These are phyloP conservation scores for Salisapilia sapeloensis DNA, from an alignment of 352 stramenopile genomes.

Conservation along the genomic window DNA sequence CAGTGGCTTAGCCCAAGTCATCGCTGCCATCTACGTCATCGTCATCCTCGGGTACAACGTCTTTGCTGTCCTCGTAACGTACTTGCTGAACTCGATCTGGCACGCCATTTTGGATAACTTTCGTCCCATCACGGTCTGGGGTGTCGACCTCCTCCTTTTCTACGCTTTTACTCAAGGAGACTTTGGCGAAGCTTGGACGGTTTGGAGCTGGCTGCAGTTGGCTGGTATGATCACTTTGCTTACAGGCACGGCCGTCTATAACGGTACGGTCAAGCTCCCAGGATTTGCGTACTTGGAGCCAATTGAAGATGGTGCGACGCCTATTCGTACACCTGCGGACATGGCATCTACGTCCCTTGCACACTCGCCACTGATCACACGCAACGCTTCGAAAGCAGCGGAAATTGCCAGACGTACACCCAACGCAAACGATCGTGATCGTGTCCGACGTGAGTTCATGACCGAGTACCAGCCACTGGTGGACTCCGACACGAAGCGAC, in stretches of 20 bases:
- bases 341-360: slow-evolving; percentile 36
- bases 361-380: slow-evolving; percentile 59
- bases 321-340: slow-evolving; percentile 49
- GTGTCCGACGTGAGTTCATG: slow-evolving; percentile 74
- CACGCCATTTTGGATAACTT: slow-evolving; percentile 98
- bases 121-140: slow-evolving; percentile 92
- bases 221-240: slow-evolving; percentile 87
- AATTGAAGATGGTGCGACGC: slow-evolving; percentile 35
- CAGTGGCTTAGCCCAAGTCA: slow-evolving; percentile 31
- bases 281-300: slow-evolving; percentile 66
- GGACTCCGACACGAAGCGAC: slow-evolving; percentile 29
- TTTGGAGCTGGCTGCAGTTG: slow-evolving; percentile 90
- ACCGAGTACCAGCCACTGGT: slow-evolving; percentile 70
- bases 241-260: slow-evolving; percentile 94
- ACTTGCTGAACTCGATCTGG: slow-evolving; percentile 93
- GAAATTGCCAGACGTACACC: slow-evolving; percentile 66
- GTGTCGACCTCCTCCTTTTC: slow-evolving; percentile 89
- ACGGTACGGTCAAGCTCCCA: slow-evolving; percentile 73
- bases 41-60: slow-evolving; percentile 95
- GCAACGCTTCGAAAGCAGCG: slow-evolving; percentile 68
- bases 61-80: slow-evolving; percentile 93
- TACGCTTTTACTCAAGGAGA: slow-evolving; percentile 83
- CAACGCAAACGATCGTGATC: slow-evolving; percentile 61
- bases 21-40: slow-evolving; percentile 82
- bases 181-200: slow-evolving; percentile 92